Base-by-base conservation (phyloP, 306 rosid species). In the Gastrolobium villosum region DNA sequence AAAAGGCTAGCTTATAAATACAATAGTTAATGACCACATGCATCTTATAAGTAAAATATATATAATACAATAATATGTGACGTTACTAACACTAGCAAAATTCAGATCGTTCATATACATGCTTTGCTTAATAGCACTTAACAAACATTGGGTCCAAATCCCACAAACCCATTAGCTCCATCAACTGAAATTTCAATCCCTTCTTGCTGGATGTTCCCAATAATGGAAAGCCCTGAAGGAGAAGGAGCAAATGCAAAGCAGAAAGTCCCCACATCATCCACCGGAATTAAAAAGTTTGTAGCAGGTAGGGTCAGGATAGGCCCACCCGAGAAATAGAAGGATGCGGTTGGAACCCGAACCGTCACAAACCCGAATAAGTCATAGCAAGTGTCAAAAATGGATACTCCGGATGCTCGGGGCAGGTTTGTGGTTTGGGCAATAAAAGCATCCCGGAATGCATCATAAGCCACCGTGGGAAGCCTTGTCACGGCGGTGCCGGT, bases 171-270 rank as follows among this genome's bases (percentile, higher is more conserved):
- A 85, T 82, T 86, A 0, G 96, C 95, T 79, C 91, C 97, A 75
- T 95, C 99, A 20, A 95, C 74, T 7, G 99, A 92, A 67, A 93
- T 87, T 77, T 95, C 86, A 71, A 95, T 95, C 5, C 99, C 99
- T 76, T 93, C 97, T 81, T 93, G 99, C 50, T 95, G 99, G 44
- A 95, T 88, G 79, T 95, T 95, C n/a, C 99, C 99, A 39, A 95
- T 88, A 10, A 95, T 95, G 15, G 99, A 89, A 46, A 83, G 89
- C 5, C 82, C 97, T 0, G 96, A 73, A 7, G 87, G 30, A 10
- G 97, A 78, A 3, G 98, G 77, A 10, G 98, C 87, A 84, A 95
- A 95, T 4, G 98, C 98, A 65, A 95, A 91, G 77, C 99, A 95
- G 56, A 95, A 95, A 2, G 93, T 92, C 6, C 99, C 99, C 6